Percentiles rank a stretch among this genome's conserved stretches.
Evolutionary conservation across 176 grass and related monocot species (phyloP).

Genomic region (Musa itinerans): DNA sequence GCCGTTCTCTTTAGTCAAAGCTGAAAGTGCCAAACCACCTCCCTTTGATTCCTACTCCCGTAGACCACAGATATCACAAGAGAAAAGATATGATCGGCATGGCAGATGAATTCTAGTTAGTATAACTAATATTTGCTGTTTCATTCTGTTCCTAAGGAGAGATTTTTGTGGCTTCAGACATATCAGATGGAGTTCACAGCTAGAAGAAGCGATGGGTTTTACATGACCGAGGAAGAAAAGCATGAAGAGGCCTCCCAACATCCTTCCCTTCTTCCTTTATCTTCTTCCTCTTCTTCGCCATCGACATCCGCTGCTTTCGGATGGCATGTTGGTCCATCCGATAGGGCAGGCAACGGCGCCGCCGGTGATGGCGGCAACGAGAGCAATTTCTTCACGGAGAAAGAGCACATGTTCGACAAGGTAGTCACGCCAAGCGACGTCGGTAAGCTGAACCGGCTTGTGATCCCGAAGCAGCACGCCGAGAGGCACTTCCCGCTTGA

Average conservation of each 20-base stretch:
- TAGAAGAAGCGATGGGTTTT: slow-evolving; percentile 2
- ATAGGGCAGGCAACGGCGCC: neutral
- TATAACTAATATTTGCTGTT: neutral
- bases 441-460: slow-evolving; percentile 92
- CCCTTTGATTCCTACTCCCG: neutral
- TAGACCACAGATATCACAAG: neutral
- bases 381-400: slow-evolving; percentile 28
- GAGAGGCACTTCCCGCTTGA: slow-evolving; percentile 94
- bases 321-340: slow-evolving; percentile 34
- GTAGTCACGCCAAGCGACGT: slow-evolving; percentile 98
- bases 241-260: slow-evolving; percentile 12
- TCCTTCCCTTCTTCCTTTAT: slow-evolving; percentile 39
- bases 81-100: neutral
- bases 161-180: neutral
- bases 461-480: slow-evolving; percentile 97
- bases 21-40: neutral
- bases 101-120: neutral
- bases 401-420: slow-evolving; percentile 99
- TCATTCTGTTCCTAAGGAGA: neutral
- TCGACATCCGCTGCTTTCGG: slow-evolving; percentile 20
- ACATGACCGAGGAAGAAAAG: neutral
- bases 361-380: slow-evolving; percentile 9
- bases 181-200: slow-evolving; percentile 12
- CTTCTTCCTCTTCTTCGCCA: slow-evolving; percentile 20
- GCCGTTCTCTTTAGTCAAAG: neutral